Conservation (phyloP, 106 monocot species). For the Dendrobium chrysotoxum region DNA sequence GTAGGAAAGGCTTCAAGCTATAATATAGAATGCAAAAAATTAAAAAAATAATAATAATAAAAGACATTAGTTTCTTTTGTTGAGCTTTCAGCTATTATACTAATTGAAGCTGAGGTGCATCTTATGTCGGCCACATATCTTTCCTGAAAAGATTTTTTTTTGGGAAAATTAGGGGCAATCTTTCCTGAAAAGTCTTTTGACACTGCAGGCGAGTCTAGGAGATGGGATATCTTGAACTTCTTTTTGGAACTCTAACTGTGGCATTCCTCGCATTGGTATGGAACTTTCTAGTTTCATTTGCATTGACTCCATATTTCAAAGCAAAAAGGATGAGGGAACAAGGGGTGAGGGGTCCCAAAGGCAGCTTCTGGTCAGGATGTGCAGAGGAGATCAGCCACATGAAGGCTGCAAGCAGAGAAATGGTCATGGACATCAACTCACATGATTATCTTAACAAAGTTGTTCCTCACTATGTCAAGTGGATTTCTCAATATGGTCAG, state of each 20-base stretch:
- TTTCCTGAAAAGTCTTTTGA: too few relatives aligned
- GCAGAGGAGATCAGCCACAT: slow-evolving; percentile 14
- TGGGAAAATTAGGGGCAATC: too few relatives aligned
- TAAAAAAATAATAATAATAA: too few relatives aligned
- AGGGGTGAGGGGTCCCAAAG: slow-evolving; percentile 12
- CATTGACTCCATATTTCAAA: neutral
- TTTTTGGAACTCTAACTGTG: slow-evolving; percentile 1
- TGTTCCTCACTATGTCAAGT: slow-evolving; percentile 14
- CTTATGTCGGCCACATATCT: too few relatives aligned
- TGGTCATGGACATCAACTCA: slow-evolving; percentile 12
- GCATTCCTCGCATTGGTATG: neutral
- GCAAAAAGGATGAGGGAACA: slow-evolving; percentile 15
- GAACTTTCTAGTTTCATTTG: neutral
- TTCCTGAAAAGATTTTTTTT: too few relatives aligned
- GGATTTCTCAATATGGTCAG: slow-evolving; percentile 16
- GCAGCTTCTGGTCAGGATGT: slow-evolving; percentile 13
- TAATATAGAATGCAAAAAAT: too few relatives aligned
- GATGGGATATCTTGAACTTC: slow-evolving; percentile 2
- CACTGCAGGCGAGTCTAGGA: neutral
- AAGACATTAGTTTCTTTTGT: too few relatives aligned
- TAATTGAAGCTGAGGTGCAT: too few relatives aligned
- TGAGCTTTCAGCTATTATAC: too few relatives aligned
- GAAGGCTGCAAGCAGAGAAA: slow-evolving; percentile 2
- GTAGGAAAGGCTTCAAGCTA: too few relatives aligned
- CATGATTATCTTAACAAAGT: slow-evolving; percentile 9